These are phyloP conservation scores for Podochytrium sp. DNA, from an alignment of 192 early-diverging fungal genomes.

Conservation along the genomic window DNA sequence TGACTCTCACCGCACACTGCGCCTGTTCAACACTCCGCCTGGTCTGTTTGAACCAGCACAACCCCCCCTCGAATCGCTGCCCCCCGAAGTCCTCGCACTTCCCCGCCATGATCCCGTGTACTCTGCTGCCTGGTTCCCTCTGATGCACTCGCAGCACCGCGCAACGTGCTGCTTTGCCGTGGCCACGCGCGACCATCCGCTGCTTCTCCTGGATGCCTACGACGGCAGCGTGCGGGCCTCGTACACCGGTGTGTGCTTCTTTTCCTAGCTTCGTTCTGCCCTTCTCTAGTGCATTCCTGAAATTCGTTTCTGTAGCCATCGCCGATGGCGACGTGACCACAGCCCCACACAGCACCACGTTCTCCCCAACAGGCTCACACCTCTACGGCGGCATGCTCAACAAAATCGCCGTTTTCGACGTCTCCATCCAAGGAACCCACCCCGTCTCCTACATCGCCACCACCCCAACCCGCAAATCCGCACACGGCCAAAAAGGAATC, in stretches of 20 bases:
- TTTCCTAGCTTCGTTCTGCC: not conserved
- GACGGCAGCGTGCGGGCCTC: not conserved
- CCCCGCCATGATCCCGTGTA: constrained; percentile 1
- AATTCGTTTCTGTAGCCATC: not conserved
- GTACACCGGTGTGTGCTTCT: constrained; percentile 11
- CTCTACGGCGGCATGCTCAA: constrained; percentile 6
- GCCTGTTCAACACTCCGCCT: constrained; percentile 1
- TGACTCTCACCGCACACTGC: not conserved
- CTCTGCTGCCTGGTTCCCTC: constrained; percentile 2
- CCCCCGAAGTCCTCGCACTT: not conserved
- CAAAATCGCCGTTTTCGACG: constrained; percentile 11
- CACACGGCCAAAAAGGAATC: constrained; percentile 4
- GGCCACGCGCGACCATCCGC: constrained; percentile 2
- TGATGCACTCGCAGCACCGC: not conserved
- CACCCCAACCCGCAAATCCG: not conserved
- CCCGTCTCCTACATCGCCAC: constrained; percentile 1
- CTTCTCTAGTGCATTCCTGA: not conserved
- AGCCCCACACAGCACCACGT: constrained; percentile 12
- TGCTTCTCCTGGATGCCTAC: constrained; percentile 15
- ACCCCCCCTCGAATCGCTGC: not conserved
- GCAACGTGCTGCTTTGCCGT: not conserved
- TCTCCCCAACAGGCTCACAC: not conserved
- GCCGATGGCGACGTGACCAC: constrained; percentile 17
- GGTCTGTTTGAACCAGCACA: not conserved
- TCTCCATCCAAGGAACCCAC: not conserved